Conservation (phyloP, 2,329 filamentous ascomycete species). For the Domatiomyces catenatus region DNA sequence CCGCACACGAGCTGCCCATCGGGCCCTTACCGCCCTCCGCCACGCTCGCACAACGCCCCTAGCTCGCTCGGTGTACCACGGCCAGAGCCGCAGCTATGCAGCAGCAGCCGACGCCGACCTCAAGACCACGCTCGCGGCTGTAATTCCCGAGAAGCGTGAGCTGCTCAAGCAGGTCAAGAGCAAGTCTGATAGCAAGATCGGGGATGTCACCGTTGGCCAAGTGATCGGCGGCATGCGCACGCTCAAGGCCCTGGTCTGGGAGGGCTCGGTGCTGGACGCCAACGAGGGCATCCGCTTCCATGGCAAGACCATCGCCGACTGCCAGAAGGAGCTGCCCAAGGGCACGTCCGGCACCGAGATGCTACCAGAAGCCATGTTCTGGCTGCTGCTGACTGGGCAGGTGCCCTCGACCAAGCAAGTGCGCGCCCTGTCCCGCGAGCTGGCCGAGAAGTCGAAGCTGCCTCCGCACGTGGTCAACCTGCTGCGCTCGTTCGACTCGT, state of each 20-base stretch:
- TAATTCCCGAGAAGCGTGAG: conserved; percentile 84
- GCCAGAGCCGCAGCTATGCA: conserved; percentile 44
- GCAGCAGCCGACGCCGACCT: conserved; percentile 70
- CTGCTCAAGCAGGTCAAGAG: conserved; percentile 88
- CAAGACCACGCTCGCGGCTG: conserved; percentile 67
- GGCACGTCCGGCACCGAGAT: conserved; percentile 86
- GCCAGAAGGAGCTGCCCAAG: conserved; percentile 84
- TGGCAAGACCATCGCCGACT: conserved; percentile 94
- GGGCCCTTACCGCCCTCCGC: conserved; percentile 13
- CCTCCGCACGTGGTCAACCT: conserved; percentile 73
- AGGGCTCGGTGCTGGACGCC: conserved; percentile 89
- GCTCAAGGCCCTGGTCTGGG: conserved; percentile 96
- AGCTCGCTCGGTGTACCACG: conserved; percentile 8
- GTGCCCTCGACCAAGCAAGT: conserved; percentile 73
- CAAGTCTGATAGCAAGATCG: conserved; percentile 65
- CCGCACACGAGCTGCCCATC: conserved; percentile 12
- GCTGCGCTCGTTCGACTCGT: conserved; percentile 74
- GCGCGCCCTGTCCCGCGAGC: conserved; percentile 64
- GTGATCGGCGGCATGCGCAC: conserved; percentile 94
- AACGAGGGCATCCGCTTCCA: conserved; percentile 98
- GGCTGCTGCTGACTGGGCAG: conserved; percentile 86
- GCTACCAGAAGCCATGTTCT: conserved; percentile 99
- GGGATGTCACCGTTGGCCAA: conserved; percentile 86
- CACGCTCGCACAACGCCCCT: conserved; percentile 6
- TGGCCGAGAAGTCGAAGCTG: conserved; percentile 72